Base-by-base conservation (phyloP, 1,284 basidiomycete species). In the Heliocybe sulcata region DNA sequence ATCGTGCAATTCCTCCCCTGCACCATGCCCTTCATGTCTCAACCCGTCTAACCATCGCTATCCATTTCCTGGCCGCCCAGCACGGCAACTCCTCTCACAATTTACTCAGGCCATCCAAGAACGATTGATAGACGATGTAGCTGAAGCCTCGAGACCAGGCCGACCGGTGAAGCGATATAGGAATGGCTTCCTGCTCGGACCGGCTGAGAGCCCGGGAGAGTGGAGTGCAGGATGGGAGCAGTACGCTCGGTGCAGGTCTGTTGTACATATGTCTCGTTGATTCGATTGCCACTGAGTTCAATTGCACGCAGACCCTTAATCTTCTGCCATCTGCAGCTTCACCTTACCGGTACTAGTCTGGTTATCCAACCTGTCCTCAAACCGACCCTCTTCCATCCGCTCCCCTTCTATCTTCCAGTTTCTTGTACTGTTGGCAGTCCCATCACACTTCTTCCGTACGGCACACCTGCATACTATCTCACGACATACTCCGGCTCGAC, bases 381-480 rank as follows among this genome's bases (percentile, higher is more conserved):
- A 3, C 67, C 77, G 9, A 85, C 86, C 1, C 74, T 78, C 22
- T 81, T 77, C 58, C 63, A 77, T 38, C 74, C 77, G 2, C 66
- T 84, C 0, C 51, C 29, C 4, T 35, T 61, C 63, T 25, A 57
- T 63, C 10, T 65, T 67, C 25, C 65, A 75, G 4, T 78, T 80
- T 4, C 66, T 80, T 11, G 65, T 77, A 26, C 65, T 8, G 10
- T 81, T 3, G 86, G 87, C 19, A 76, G 80, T 14, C 86, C 86
- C 3, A 81, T 90, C 45, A 75, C 73, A 9, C 71, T 90, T 3
- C 72, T 90, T 23, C 87, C 88, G 1, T 77, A 83, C 59, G 83
- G 79, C 22, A 82, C 79, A 1, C 87, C 88, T 3, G 88, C 88
- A 1, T 89, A 84, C 65, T 87, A 79, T 60, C 71, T 90, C 31